phyloP scores from a whole-genome alignment of 371 early-diverging fungal species.

The Mortierella sp. region DNA sequence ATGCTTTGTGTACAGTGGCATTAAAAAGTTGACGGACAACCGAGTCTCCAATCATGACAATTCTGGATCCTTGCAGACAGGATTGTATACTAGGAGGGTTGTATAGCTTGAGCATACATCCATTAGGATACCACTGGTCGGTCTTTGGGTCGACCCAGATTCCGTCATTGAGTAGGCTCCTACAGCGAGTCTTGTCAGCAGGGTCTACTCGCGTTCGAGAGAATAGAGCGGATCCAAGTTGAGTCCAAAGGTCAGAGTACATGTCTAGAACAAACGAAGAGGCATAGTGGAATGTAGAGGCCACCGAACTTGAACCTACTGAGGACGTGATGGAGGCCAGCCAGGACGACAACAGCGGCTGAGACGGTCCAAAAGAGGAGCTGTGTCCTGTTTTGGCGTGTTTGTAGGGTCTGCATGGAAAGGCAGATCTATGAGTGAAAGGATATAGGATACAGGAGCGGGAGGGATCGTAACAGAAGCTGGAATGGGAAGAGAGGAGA shows the following conservation, averaged over 20 bases:
- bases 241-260: background rate
- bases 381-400: constrained; percentile 5
- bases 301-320: constrained; percentile 8
- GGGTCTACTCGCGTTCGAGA: constrained; percentile 35
- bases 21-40: constrained; percentile 70
- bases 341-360: constrained; percentile 12
- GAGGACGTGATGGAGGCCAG: constrained; percentile 12
- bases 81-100: constrained; percentile 43
- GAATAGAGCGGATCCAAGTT: background rate
- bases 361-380: constrained; percentile 20
- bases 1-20: constrained; percentile 58
- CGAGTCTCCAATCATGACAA: constrained; percentile 78
- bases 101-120: constrained; percentile 69
- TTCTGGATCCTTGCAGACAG: constrained; percentile 59
- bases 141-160: constrained; percentile 55
- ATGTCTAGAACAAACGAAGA: background rate
- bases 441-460: too few relatives aligned
- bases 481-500: background rate
- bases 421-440: too few relatives aligned
- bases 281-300: background rate
- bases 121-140: constrained; percentile 67
- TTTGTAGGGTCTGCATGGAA: background rate
- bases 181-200: constrained; percentile 57
- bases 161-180: constrained; percentile 58
- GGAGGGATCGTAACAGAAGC: background rate